Conservation (phyloP, 768 basidiomycete genomes). For the Tricholomella constricta region DNA sequence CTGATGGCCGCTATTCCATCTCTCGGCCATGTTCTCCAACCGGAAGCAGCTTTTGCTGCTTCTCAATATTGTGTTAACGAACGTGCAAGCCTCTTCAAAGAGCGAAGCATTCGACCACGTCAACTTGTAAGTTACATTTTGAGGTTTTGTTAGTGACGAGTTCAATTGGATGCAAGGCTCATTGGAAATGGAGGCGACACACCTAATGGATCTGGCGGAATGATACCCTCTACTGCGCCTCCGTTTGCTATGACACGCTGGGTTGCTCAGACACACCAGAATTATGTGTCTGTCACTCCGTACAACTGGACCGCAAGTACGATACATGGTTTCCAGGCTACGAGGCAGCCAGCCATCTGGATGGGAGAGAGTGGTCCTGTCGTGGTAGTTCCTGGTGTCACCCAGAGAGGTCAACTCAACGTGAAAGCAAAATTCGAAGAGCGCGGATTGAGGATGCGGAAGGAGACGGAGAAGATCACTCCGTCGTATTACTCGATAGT, state of each 20-base stretch:
- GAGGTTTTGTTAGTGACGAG: too few species aligned
- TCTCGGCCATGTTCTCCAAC: neutral
- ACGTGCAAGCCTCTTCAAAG: neutral
- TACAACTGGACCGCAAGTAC: slow-evolving; percentile 59
- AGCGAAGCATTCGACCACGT: slow-evolving; percentile 31
- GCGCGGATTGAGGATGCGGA: slow-evolving; percentile 55
- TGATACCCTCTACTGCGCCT: slow-evolving; percentile 75
- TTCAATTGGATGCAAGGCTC: slow-evolving; percentile 31
- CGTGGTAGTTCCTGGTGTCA: slow-evolving; percentile 58
- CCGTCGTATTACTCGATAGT: slow-evolving; percentile 60
- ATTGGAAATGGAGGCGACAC: slow-evolving; percentile 76
- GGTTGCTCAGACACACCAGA: slow-evolving; percentile 78
- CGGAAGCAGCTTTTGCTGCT: neutral
- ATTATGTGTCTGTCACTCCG: slow-evolving; percentile 73
- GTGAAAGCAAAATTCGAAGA: slow-evolving; percentile 58
- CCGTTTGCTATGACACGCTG: slow-evolving; percentile 88
- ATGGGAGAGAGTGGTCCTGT: slow-evolving; percentile 80
- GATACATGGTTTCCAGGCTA: slow-evolving; percentile 78
- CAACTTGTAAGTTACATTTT: slow-evolving; percentile 25
- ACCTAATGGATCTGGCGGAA: slow-evolving; percentile 72
- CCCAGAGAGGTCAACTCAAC: slow-evolving; percentile 22
- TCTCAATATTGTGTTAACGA: neutral
- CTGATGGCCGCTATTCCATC: neutral
- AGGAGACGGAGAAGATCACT: slow-evolving; percentile 53
- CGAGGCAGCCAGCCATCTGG: slow-evolving; percentile 87